Percentiles rank a stretch among this genome's conserved stretches.
These are phyloP conservation scores for Onygenales sp. DNA, from an alignment of 2,329 filamentous ascomycete genomes.

Conservation along the genomic window DNA sequence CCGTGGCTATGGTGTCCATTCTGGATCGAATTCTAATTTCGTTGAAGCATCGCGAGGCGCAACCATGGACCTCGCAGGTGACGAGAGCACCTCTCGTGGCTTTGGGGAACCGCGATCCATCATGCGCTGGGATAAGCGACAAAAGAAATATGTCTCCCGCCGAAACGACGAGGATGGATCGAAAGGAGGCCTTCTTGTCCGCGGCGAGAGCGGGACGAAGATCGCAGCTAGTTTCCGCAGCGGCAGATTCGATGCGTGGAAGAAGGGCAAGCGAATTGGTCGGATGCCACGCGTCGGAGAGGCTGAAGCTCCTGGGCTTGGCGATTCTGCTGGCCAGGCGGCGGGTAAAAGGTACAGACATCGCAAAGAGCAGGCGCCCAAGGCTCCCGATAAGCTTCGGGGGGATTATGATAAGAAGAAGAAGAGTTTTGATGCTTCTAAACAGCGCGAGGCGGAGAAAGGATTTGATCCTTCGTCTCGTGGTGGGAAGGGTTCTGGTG, in stretches of 20 bases:
- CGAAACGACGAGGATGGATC: slow-evolving; percentile 93
- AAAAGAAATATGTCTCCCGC: slow-evolving; percentile 85
- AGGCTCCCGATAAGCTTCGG: slow-evolving; percentile 83
- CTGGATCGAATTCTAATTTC: slow-evolving; percentile 68
- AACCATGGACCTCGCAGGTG: slow-evolving; percentile 86
- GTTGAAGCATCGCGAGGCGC: slow-evolving; percentile 75
- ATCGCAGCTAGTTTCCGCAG: slow-evolving; percentile 90
- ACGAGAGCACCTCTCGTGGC: slow-evolving; percentile 63
- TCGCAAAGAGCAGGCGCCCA: slow-evolving; percentile 77
- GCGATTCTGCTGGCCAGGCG: slow-evolving; percentile 24
- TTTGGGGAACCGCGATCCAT: slow-evolving; percentile 68
- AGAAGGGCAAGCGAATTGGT: slow-evolving; percentile 71
- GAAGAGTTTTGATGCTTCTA: slow-evolving; percentile 79
- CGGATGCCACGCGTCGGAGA: slow-evolving; percentile 76
- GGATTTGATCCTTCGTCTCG: slow-evolving; percentile 6
- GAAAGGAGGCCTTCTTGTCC: slow-evolving; percentile 62
- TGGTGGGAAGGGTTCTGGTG: slow-evolving; percentile 49
- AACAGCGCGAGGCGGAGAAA: slow-evolving; percentile 49
- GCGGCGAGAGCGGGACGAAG: slow-evolving; percentile 87
- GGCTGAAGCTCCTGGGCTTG: slow-evolving; percentile 45
- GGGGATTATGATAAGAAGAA: slow-evolving; percentile 86
- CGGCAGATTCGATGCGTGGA: slow-evolving; percentile 90
- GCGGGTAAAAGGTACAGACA: slow-evolving; percentile 64
- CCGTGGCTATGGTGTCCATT: slow-evolving; percentile 85
- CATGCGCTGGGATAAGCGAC: slow-evolving; percentile 95